phyloP scores from a whole-genome alignment of 345 rosid species.

The Erodium maritimum region DNA sequence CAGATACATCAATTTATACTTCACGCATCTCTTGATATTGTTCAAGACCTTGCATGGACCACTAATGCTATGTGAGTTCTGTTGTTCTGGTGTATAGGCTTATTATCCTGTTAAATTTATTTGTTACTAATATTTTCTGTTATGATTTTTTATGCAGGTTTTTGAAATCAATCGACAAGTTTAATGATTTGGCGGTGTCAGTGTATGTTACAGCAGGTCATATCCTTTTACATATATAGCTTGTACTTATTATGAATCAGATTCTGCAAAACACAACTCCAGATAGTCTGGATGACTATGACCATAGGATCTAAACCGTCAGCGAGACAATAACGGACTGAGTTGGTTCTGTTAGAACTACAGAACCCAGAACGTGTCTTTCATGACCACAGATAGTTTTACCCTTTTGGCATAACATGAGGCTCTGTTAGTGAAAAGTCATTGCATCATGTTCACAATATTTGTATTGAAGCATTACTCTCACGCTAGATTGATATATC shows the following conservation, averaged over 20 bases:
- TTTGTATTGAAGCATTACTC: too few species aligned
- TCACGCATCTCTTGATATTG: constrained; percentile 91
- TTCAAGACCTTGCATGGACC: constrained; percentile 94
- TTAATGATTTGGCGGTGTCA: constrained; percentile 86
- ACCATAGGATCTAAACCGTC: too few species aligned
- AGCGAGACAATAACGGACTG: too few species aligned
- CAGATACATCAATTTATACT: constrained; percentile 86
- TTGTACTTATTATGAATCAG: neutral
- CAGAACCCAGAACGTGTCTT: too few species aligned
- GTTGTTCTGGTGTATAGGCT: neutral
- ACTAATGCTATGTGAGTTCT: constrained; percentile 82
- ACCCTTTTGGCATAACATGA: too few species aligned
- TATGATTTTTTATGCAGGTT: constrained; percentile 38
- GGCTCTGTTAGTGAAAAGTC: too few species aligned
- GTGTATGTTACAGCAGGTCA: constrained; percentile 85
- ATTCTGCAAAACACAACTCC: too few species aligned
- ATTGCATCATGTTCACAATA: too few species aligned
- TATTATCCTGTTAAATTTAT: neutral
- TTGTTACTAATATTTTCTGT: neutral
- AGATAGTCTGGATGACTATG: too few species aligned
- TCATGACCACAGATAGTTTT: too few species aligned
- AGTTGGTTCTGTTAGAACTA: too few species aligned
- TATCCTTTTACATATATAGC: constrained; percentile 2
- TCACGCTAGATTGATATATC: too few species aligned
- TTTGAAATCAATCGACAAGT: constrained; percentile 82